Percentiles rank a stretch among this genome's conserved stretches.
These are phyloP conservation scores for Populus alba DNA, from an alignment of 345 rosid genomes.

Conservation along the genomic window DNA sequence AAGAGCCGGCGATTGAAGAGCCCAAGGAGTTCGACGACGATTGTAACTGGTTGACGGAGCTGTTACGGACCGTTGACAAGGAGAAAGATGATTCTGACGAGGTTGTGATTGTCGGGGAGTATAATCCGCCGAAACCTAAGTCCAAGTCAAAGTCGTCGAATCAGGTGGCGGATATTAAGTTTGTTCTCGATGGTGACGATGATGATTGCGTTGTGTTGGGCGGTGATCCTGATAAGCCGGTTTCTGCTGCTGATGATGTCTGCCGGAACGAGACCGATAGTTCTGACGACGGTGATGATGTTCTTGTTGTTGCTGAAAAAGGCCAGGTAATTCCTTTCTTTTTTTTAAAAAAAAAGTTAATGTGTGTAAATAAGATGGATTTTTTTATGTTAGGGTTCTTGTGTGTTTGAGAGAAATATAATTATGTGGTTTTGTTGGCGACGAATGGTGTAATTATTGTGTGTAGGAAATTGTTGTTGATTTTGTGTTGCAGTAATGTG, in stretches of 20 bases:
- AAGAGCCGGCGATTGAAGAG: conserved; percentile 35
- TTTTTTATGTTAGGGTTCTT: no score
- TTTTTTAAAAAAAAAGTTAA: no score
- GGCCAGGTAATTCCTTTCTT: conserved; percentile 17
- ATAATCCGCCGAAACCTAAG: conserved; percentile 28
- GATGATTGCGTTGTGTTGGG: conserved; percentile 63
- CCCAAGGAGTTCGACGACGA: conserved; percentile 25
- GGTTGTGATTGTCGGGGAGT: conserved; percentile 51
- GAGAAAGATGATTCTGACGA: conserved; percentile 37
- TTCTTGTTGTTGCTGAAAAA: conserved; percentile 24
- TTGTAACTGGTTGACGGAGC: conserved; percentile 38
- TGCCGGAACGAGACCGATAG: neutral
- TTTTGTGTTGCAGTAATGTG: no score
- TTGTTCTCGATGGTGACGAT: conserved; percentile 25
- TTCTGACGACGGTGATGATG: conserved; percentile 37
- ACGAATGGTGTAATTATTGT: no score
- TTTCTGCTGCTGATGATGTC: conserved; percentile 10
- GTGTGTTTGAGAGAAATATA: no score
- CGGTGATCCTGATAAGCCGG: conserved; percentile 55
- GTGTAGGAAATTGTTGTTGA: no score
- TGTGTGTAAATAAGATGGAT: no score
- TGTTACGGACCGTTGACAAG: conserved; percentile 26
- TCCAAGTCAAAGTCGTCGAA: conserved; percentile 24
- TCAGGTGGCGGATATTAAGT: neutral
- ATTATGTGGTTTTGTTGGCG: no score